Evolutionary conservation across 169 alveolate genomes (phyloP), one percentile per base, ranked within the genome.

Genomic region (Plasmodium falciparum): DNA sequence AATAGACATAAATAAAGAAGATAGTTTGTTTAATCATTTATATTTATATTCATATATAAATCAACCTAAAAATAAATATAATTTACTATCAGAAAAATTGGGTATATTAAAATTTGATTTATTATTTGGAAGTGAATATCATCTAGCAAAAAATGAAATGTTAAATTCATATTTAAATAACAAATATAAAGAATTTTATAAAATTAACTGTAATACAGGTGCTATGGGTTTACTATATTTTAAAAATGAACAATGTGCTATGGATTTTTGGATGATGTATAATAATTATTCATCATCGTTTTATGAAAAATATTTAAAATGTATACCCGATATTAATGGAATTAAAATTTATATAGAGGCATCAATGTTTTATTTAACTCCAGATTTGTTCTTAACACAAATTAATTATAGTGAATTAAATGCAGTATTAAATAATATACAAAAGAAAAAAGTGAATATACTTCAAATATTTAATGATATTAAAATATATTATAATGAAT

Each of bases 321-420:
- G 70, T 15, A 69, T 69, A 12, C 86, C 91, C 13, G 91, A 83
- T 49, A 33, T 70, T 9, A 83, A 65, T 20, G 91, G 72, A 7
- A 15, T 83, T 22, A 83, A 83, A 61, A 62, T 83, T 13, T 83
- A 54, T 58, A n/a, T 83, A n/a, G 91, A 83, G 52, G 91, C 86
- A 39, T 43, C 91, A 15, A 45, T 67, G 5, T 71, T 50, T 83
- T 83, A 47, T 58, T 3, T 70, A 13, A 43, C 45, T 2, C 83
- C 83, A 58, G 91, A 62, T 6, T n/a, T 52, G 17, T 39, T 83
- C 45, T 56, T 83, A 33, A 70, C 69, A 39, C 73, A 56, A 45
- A 66, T 78, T 49, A 78, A 78, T 66, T 78, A 78, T 49, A 56
- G 59, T 15, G 71, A 78, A 52, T 58, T 78, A 29, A 78, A 63